Evolutionary conservation across 2,329 filamentous ascomycete species (phyloP), one percentile per base, ranked within the genome.

Genomic region (Paracamarosporium sp.): DNA sequence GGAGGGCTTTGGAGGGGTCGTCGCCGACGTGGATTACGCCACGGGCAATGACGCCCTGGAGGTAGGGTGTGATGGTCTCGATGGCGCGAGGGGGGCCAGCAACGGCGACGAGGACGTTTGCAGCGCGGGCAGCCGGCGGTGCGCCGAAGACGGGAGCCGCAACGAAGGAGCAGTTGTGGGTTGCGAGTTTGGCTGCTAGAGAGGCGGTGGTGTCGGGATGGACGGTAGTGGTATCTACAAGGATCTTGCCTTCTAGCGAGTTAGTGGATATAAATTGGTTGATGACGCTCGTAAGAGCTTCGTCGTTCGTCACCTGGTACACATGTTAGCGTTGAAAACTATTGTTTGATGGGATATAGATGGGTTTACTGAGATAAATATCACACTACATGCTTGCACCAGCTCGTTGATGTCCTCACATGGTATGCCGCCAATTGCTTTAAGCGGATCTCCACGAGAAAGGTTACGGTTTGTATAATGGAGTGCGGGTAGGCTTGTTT

Each of bases 191-290:
- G 0, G 54, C 46, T 1, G 75, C 57, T 0, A 74, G 68, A 5
- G 60, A 57, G 1, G 66, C 60, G 0, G 80, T 78, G 0, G 81
- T 81, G 6, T 76, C 67, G 0, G 82, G 82, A 52, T 83, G 80
- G 1, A 84, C 78, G 0, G 83, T 85, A 0, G 82, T 83, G 0
- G 81, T 83, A 56, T 85, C 83, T 17, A 81, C 72, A 8, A 84
- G 60, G 12, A 79, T 72, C 60, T 83, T 85, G n/a, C 69, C 70
- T 3, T 61, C 64, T 4, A 72, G 41, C 15, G 57, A 25, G n/a
- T 60, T 53, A 30, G 65, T 59, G 0, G 48, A 22, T 1, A 72
- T 31, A n/a, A 75, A 65, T 24, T 66, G 48, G n/a, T 59, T 43
- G 0, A 76, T 55, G 1, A 81, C 64, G 7, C 63, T 55, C 22